Conservation (phyloP, 371 early-diverging fungal genomes). For the Mortierella sp. region DNA sequence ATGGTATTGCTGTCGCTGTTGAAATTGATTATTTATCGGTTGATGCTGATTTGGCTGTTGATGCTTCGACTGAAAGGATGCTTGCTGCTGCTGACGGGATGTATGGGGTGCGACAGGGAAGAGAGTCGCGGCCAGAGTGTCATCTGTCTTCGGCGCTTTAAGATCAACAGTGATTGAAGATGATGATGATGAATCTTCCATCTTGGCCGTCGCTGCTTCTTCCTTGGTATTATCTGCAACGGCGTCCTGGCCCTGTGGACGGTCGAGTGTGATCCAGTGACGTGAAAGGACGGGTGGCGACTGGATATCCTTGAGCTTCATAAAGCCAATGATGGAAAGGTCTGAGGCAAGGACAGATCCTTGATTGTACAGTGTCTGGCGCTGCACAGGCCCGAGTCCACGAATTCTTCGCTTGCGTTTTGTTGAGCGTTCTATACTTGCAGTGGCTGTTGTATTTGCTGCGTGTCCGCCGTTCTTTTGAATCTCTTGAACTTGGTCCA, state of each 20-base stretch:
- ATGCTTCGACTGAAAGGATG: slow-evolving; percentile 1
- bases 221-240: slow-evolving; percentile 2
- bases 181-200: neutral
- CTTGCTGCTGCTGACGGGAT: neutral
- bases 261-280: slow-evolving; percentile 39
- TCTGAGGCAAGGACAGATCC: slow-evolving; percentile 41
- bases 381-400: slow-evolving; percentile 12
- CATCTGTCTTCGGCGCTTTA: slow-evolving; percentile 19
- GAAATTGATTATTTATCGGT: neutral
- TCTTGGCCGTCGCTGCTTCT: neutral
- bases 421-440: no score
- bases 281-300: slow-evolving; percentile 48
- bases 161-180: neutral
- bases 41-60: slow-evolving; percentile 5
- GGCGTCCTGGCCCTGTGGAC: slow-evolving; percentile 14
- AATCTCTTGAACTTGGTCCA: neutral
- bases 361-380: slow-evolving; percentile 42
- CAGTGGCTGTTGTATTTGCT: no score
- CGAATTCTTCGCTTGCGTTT: neutral
- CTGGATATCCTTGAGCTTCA: slow-evolving; percentile 23
- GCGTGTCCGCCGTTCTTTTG: no score
- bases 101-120: slow-evolving; percentile 15
- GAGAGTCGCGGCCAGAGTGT: slow-evolving; percentile 18
- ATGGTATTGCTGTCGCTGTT: slow-evolving; percentile 1
- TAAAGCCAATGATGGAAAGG: slow-evolving; percentile 50